A percentile compares a stretch with the other conserved stretches of the same genome.
Conservation (phyloP, 805 yeast species). For the Hermanozyma aechmeae region DNA sequence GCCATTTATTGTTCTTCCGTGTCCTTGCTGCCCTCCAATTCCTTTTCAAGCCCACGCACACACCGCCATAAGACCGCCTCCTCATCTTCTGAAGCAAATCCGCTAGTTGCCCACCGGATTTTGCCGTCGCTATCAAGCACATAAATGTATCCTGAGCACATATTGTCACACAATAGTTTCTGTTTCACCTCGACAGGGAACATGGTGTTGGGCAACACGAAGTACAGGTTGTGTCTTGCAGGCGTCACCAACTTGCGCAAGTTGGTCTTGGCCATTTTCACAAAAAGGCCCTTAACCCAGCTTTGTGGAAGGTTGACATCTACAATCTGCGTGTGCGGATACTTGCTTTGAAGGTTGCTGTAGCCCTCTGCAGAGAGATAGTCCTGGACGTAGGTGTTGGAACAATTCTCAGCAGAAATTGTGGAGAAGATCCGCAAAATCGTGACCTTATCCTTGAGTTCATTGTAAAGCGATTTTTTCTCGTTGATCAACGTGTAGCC, state of each 20-base stretch:
- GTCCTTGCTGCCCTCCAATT: too few relatives aligned
- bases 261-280: constrained; percentile 37
- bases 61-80: constrained; percentile 54
- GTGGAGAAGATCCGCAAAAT: constrained; percentile 60
- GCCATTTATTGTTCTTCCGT: too few relatives aligned
- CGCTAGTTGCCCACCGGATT: constrained; percentile 90
- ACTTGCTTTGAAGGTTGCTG: constrained; percentile 25
- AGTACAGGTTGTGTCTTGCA: constrained; percentile 47
- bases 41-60: constrained; percentile 50
- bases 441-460: constrained; percentile 43
- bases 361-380: constrained; percentile 33
- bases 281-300: constrained; percentile 51
- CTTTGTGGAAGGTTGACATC: constrained; percentile 74
- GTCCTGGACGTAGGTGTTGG: constrained; percentile 49
- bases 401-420: constrained; percentile 60
- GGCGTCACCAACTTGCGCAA: constrained; percentile 37
- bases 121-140: constrained; percentile 64
- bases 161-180: constrained; percentile 56
- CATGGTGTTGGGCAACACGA: constrained; percentile 53
- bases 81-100: constrained; percentile 67
- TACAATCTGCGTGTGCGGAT: constrained; percentile 57
- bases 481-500: constrained; percentile 42
- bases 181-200: constrained; percentile 50
- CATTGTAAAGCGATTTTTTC: constrained; percentile 26
- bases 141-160: constrained; percentile 76